Evolutionary conservation across 179 eudicot species (phyloP), one percentile per base, ranked within the genome.

Genomic region (Spinacia oleracea): DNA sequence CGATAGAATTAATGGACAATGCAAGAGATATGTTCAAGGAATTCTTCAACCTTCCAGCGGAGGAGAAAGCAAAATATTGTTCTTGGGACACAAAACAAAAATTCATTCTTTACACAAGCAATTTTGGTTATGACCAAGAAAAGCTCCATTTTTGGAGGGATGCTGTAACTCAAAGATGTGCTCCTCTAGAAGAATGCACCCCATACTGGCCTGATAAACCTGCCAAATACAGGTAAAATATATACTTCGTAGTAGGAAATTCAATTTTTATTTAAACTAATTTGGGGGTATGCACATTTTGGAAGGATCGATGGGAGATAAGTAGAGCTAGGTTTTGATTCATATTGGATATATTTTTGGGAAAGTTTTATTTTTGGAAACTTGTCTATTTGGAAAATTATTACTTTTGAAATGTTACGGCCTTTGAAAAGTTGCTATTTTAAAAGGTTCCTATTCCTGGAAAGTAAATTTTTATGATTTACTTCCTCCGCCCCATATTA

Each of bases 141-240:
- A 66, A 76, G 21, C 45, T 73, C 70, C 86, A 83, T 43, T 59
- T 51, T 6, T 85, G 90, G 90, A 83, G 85, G 42, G 90, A 87
- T 58, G 62, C 50, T 12, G 31, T 83, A 50, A 79, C 55, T 25
- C 81, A 79, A 71, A 50, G 64, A 73, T 84, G 86, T 60, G 50
- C 76, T 46, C 86, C 85, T 53, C 20, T 79, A 5, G 85, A 83
- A 20, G 82, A 87, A 67, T 71, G 82, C 74, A 21, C 77, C 21
- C 79, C 79, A 59, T 50, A 34, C 42, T 87, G 85, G 90, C 88
- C 90, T 23, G 80, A 82, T n/a, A 85, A 84, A 69, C 88, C 87
- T 9, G 25, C 75, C 35, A 81, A 78, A 76, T 87, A 82, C 56
- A 78, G 83, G 89, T 87, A 32, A n/a, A 38, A 15, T 8, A 7